Base-by-base conservation (phyloP, 306 rosid species). In the Crotalaria pallida region DNA sequence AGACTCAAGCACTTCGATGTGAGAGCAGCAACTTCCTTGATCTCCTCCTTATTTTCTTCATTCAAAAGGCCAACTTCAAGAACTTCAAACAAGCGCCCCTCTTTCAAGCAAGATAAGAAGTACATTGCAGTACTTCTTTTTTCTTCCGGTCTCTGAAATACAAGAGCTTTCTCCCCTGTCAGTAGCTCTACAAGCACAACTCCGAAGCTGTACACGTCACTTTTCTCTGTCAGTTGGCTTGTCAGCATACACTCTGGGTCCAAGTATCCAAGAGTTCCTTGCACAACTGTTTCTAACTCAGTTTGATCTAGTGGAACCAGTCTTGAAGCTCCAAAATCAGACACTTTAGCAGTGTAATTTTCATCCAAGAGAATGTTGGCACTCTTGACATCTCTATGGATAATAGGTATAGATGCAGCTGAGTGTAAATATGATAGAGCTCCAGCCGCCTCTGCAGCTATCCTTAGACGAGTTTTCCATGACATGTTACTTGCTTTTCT, bases 141-240 rank as follows among this genome's bases (percentile, higher is more conserved):
- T 3, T 27, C 63, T 63, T 78, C 84, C 0, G 31, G 51, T 48
- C 16, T 58, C 3, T 52, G 67, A 5, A 72, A 83, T 4, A 61
- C 26, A 41, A 71, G 8, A 0, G 78, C 80, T 57, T 78, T 77
- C 45, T 72, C 40, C 34, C 84, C 79, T 0, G 85, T 80, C 0
- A 83, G 31, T 1, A 85, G 31, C 71, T 83, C 87, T 0, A 59
- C 67, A 1, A 85, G 70, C 1, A 85, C 87, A 2, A 85, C 75
- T 0, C 87, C 84, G n/a, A 85, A 85, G 27, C 85, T 85, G 13
- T 85, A 85, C 0, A 85, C 90, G 41, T 83, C 87, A 15, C 87
- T 86, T 10, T 83, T 80, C 12, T 75, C 80, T 0, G 77, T 83
- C 5, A 85, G 9, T n/a, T 80, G 76, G 21, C 72, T 58, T 21